These are phyloP conservation scores for Termitomyces sp. DNA, from an alignment of 768 basidiomycete genomes.

Conservation along the genomic window DNA sequence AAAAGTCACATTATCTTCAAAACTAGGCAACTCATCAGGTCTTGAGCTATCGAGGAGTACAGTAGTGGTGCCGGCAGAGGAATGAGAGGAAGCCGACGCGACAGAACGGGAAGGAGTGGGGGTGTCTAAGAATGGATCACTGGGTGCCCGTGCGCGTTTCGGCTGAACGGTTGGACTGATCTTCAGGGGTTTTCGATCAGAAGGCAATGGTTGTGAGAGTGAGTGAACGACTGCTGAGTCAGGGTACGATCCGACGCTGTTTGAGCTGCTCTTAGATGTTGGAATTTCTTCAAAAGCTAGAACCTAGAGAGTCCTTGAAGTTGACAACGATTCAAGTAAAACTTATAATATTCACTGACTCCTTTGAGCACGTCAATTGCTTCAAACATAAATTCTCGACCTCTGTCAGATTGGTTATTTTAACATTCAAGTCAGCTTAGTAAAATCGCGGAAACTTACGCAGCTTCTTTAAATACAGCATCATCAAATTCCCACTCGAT, in stretches of 20 bases:
- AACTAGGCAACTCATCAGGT: slow-evolving; percentile 35
- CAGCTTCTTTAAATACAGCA: slow-evolving; percentile 90
- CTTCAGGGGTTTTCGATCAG: slow-evolving; percentile 37
- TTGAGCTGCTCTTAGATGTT: slow-evolving; percentile 33
- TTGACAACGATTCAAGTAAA: slow-evolving; percentile 9
- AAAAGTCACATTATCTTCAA: slow-evolving; percentile 32
- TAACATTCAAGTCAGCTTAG: slow-evolving; percentile 13
- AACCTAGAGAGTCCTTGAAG: slow-evolving; percentile 25
- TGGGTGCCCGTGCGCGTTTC: slow-evolving; percentile 70
- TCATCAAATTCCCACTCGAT: slow-evolving; percentile 94
- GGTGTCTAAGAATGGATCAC: slow-evolving; percentile 78
- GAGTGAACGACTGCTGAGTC: slow-evolving; percentile 41
- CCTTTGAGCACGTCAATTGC: slow-evolving; percentile 89
- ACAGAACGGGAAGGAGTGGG: slow-evolving; percentile 54
- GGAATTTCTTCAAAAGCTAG: slow-evolving; percentile 73
- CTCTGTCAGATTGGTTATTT: slow-evolving; percentile 44
- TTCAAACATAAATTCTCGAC: slow-evolving; percentile 93
- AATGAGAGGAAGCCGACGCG: slow-evolving; percentile 52
- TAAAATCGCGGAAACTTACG: slow-evolving; percentile 52
- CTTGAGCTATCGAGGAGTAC: slow-evolving; percentile 26
- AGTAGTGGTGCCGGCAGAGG: slow-evolving; percentile 29
- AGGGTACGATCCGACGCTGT: slow-evolving; percentile 28
- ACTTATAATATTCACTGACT: slow-evolving; percentile 42
- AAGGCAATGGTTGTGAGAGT: slow-evolving; percentile 52
- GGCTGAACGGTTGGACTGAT: slow-evolving; percentile 42